A percentile compares a stretch with the other conserved stretches of the same genome.
These are phyloP conservation scores for Symbiodinium pilosum DNA, from an alignment of 73 alveolate genomes.

Conservation along the genomic window DNA sequence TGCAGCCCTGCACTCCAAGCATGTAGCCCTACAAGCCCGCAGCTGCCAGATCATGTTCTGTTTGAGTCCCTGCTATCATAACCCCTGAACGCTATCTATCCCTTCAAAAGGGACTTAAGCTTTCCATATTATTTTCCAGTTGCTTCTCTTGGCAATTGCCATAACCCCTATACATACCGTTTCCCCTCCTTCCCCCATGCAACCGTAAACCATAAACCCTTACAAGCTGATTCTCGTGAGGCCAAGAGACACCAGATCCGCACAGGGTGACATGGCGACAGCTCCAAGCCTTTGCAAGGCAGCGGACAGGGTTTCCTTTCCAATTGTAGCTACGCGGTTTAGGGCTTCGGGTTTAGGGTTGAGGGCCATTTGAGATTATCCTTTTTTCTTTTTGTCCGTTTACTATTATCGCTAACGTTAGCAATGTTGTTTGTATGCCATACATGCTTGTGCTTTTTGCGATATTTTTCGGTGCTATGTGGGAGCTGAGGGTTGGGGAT, in stretches of 20 bases:
- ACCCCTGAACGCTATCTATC: not conserved
- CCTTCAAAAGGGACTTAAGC: not conserved
- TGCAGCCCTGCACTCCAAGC: no score
- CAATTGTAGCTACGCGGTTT: not conserved
- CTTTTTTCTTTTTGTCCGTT: no score
- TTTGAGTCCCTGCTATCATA: not conserved
- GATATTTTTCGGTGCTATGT: no score
- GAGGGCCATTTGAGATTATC: no score
- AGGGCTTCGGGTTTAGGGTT: not conserved
- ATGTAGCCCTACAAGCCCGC: no score
- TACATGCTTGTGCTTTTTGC: no score
- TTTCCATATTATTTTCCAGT: no score
- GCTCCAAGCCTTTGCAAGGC: conserved; percentile 64
- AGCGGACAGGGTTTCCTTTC: not conserved
- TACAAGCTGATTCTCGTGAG: not conserved
- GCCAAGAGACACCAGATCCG: conserved; percentile 1
- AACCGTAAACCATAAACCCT: not conserved
- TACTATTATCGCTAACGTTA: no score
- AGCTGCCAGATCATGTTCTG: no score
- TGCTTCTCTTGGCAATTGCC: not conserved
- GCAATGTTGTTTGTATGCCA: no score
- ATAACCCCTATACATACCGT: not conserved
- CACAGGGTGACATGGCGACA: conserved; percentile 79
- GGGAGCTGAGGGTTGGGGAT: no score
- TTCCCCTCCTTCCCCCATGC: not conserved